phyloP scores from a whole-genome alignment of 169 alveolate genomes.

The Perkinsus chesapeaki region DNA sequence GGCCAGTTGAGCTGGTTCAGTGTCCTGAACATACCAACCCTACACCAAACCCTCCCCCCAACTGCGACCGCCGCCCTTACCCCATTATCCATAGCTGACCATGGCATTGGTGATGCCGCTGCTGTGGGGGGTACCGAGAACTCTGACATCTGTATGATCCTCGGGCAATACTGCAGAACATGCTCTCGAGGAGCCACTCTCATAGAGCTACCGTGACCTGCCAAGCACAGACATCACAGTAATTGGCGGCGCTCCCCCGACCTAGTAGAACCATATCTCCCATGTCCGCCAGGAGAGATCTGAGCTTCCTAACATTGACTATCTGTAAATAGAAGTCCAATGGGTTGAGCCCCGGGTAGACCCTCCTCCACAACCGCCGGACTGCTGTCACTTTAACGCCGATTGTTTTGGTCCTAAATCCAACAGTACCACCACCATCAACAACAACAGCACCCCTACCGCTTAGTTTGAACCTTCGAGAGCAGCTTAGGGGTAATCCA shows the following conservation, averaged over 20 bases:
- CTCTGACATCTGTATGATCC: too few species aligned
- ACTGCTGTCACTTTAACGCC: background rate
- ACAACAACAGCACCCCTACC: background rate
- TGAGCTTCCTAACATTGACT: background rate
- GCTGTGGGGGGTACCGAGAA: too few species aligned
- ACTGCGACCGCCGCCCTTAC: too few species aligned
- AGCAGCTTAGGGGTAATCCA: background rate
- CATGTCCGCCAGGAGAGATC: background rate
- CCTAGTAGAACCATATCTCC: background rate
- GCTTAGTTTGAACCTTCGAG: background rate
- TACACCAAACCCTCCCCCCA: too few species aligned
- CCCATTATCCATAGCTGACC: too few species aligned
- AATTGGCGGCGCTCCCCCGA: background rate
- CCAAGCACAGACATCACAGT: background rate
- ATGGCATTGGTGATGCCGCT: too few species aligned
- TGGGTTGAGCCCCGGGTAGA: background rate
- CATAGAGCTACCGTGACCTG: background rate
- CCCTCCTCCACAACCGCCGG: background rate
- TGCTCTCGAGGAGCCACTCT: background rate
- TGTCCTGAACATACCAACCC: too few species aligned
- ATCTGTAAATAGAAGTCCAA: background rate
- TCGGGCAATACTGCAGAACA: background rate
- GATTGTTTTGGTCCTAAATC: background rate
- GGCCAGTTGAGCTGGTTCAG: background rate
- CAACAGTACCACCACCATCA: background rate